Evolutionary conservation across 306 rosid genomes (phyloP), one percentile per base, ranked within the genome.

Genomic region (Lathyrus oleraceus): DNA sequence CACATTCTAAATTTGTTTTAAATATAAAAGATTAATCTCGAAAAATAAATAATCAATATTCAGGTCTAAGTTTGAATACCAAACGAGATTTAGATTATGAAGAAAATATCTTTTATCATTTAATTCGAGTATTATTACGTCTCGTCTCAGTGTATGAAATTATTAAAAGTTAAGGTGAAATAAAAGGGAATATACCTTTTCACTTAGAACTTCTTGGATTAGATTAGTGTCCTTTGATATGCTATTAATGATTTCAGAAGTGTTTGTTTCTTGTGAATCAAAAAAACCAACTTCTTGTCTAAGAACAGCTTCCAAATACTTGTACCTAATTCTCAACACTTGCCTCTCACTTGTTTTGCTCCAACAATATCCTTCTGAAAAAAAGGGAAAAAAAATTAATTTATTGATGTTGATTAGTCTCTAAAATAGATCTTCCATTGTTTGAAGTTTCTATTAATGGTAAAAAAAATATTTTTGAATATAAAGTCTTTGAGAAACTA

Each of bases 281-380:
- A 90, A 94, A 71, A 90, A 88, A 16, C 95, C 97, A 47, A 90
- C 97, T 81, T 94, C 98, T 83, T 94, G 98, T 73, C 85, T 76
- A 0, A 94, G 88, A 14, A 94, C 88, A 74, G 98, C 94, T 88
- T 94, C 88, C 73, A 94, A 75, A 71, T 90, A 94, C 86, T 83
- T 90, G 83, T 87, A 89, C 2, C 97, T 90, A 79, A 94, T 88
- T 78, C 80, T 87, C 77, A 88, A 68, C 38, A 90, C 92, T 42
- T 85, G 98, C 43, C 98, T 86, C 83, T 94, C 98, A 10, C 96
- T 91, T 17, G 97, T 94, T 87, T 90, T 94, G 77, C 98, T 90
- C 98, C 98, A 94, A 58, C 98, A 94, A 48, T 85, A 90, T 3
- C 98, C 98, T 76, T 94, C 98, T 94, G 86, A 83, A 52, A 57